Conservation (phyloP, 192 early-diverging fungal species). For the Geosiphon pyriformis region DNA sequence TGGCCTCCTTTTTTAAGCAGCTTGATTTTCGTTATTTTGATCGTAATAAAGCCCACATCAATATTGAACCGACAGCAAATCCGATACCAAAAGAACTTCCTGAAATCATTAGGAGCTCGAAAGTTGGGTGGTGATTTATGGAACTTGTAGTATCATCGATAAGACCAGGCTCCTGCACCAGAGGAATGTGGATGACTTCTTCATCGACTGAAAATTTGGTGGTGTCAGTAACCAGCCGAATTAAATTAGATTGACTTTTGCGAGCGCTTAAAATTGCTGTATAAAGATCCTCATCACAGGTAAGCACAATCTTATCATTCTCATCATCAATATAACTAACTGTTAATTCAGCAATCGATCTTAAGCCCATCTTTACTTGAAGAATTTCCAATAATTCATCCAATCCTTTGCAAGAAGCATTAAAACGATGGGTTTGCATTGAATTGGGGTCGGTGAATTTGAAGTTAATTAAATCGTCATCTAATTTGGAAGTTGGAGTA, state of each 20-base stretch:
- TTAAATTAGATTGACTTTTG: constrained; percentile 28
- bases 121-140: not conserved
- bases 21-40: too few relatives aligned
- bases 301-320: constrained; percentile 72
- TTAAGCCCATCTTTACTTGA: constrained; percentile 46
- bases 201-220: not conserved
- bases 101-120: not conserved
- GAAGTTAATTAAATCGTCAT: constrained; percentile 42
- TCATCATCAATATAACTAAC: constrained; percentile 83
- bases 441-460: constrained; percentile 55
- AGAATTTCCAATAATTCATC: constrained; percentile 50
- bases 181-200: not conserved
- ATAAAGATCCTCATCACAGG: constrained; percentile 65
- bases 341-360: constrained; percentile 23
- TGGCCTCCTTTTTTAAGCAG: too few relatives aligned
- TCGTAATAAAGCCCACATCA: constrained; percentile 1
- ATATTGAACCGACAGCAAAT: not conserved
- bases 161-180: not conserved
- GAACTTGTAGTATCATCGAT: not conserved
- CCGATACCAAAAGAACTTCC: not conserved
- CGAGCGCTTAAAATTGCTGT: constrained; percentile 76
- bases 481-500: constrained; percentile 11
- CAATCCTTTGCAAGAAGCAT: constrained; percentile 40
- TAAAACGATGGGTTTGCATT: constrained; percentile 65
- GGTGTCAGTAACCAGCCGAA: constrained; percentile 15